These are phyloP conservation scores for Chlamydomonas sphaeroides DNA, from an alignment of 139 green algal species.

Conservation along the genomic window DNA sequence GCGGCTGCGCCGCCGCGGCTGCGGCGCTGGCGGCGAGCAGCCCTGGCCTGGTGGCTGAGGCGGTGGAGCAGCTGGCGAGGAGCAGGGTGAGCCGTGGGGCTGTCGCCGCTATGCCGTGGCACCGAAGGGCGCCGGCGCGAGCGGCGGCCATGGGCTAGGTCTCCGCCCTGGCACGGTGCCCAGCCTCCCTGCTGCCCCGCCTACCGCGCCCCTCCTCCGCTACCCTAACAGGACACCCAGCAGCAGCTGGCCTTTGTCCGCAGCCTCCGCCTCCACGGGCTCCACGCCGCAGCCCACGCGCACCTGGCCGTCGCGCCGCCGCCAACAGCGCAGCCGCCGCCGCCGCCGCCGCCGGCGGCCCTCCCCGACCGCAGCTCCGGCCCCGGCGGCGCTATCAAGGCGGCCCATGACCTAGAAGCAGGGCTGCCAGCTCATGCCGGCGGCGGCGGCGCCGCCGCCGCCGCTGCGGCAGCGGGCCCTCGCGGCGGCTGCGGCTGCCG, in stretches of 20 bases:
- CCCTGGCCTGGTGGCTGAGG: neutral
- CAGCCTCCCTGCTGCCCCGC: no score
- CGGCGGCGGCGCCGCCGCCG: neutral
- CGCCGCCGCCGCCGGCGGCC: no score
- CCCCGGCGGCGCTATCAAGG: neutral
- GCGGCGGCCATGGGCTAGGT: no score
- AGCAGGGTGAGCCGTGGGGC: no score
- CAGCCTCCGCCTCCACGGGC: neutral
- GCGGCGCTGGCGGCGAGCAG: neutral
- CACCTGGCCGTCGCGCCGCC: neutral
- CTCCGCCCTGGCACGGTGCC: no score
- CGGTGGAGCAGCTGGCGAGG: neutral
- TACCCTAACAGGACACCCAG: neutral
- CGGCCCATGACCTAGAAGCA: no score
- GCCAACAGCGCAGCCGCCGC: no score
- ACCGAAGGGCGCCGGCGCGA: no score
- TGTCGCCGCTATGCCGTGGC: no score
- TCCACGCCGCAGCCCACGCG: neutral
- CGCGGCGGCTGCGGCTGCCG: neutral
- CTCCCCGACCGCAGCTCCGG: no score
- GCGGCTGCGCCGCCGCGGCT: neutral
- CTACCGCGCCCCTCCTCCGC: no score
- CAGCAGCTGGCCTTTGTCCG: neutral
- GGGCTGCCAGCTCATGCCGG: no score
- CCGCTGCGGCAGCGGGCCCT: neutral